These are phyloP conservation scores for Primulina huaijiensis DNA, from an alignment of 257 asterid species.

Conservation along the genomic window DNA sequence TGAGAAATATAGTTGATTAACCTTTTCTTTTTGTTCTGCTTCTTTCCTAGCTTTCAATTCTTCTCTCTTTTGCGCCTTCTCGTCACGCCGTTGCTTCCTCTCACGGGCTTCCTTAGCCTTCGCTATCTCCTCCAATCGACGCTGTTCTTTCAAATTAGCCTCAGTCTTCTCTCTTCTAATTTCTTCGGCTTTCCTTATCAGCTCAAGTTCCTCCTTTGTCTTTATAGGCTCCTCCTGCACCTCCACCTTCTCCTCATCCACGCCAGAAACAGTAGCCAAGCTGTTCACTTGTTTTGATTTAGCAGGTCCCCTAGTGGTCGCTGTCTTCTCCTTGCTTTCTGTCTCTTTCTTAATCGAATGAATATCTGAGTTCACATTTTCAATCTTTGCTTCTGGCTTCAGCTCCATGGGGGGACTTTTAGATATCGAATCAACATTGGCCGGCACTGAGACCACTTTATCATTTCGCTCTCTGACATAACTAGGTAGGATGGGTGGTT, in stretches of 20 bases:
- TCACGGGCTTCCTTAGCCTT: conserved; percentile 91
- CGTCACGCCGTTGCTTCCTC: conserved; percentile 78
- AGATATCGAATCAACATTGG: conserved; percentile 28
- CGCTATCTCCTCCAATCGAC: conserved; percentile 61
- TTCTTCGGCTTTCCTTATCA: conserved; percentile 59
- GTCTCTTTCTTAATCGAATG: conserved; percentile 24
- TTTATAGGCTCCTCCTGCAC: conserved; percentile 37
- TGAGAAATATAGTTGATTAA: conserved; percentile 22
- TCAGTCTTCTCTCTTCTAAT: conserved; percentile 45
- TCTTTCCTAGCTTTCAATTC: conserved; percentile 76
- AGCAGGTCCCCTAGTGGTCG: conserved; percentile 25
- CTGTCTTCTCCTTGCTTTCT: conserved; percentile 34
- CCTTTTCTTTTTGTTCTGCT: conserved; percentile 90
- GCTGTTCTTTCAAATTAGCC: conserved; percentile 71
- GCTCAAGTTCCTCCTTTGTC: conserved; percentile 57
- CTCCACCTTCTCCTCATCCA: conserved; percentile 25
- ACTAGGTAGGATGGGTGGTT: conserved; percentile 54
- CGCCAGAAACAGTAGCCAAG: conserved; percentile 29
- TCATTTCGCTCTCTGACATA: conserved; percentile 39
- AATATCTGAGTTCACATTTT: conserved; percentile 22
- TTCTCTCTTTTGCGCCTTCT: conserved; percentile 71
- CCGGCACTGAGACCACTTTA: conserved; percentile 33
- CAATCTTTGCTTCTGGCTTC: conserved; percentile 32
- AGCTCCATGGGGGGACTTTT: conserved; percentile 34
- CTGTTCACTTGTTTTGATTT: conserved; percentile 32